Base-by-base conservation (phyloP, 306 rosid genomes). In the Acacia acuminata region DNA sequence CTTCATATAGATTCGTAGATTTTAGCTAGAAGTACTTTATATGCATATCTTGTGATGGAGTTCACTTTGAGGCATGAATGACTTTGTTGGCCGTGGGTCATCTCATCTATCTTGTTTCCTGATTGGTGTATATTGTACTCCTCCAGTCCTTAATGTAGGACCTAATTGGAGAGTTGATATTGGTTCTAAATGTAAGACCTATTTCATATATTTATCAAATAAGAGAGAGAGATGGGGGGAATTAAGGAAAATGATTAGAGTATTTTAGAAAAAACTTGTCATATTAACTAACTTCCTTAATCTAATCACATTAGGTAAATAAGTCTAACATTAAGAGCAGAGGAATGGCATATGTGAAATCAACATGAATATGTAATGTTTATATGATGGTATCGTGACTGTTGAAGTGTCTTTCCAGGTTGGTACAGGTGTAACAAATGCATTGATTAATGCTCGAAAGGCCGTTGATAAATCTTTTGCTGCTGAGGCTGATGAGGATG, bases 371-470 rank as follows among this genome's bases (percentile, higher is more conserved):
- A 24, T 12, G 16, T 20, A 24, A 66, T 2, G 38, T 65, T 19
- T 22, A 45, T 45, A 25, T 7, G 13, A 22, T 45, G 20, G 36
- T 66, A 73, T 48, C 17, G 1, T 86, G 19, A 77, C 60, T 68
- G 16, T 75, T 42, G 20, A 10, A 36, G 16, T 87, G 43, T 8
- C 63, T 71, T 82, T 86, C 48, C 83, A 96, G 98, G 89, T 92
- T 77, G 99, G 99, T 27, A 96, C 93, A 22, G 87, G 93, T 47
- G 88, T 96, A 12, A 94, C 98, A 73, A 96, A 94, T 86, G 92
- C 88, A 77, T 81, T 94, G 94, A 91, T 96, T 73, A 89, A 83
- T 68, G 85, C 90, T 24, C 77, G 93, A 61, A 96, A 94, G 85
- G 85, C 84, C 72, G 56, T 96, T 4, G 86, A 96, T 66, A 90